Evolutionary conservation across 2,329 filamentous ascomycete species (phyloP).

Genomic region (Penicillium sp.): DNA sequence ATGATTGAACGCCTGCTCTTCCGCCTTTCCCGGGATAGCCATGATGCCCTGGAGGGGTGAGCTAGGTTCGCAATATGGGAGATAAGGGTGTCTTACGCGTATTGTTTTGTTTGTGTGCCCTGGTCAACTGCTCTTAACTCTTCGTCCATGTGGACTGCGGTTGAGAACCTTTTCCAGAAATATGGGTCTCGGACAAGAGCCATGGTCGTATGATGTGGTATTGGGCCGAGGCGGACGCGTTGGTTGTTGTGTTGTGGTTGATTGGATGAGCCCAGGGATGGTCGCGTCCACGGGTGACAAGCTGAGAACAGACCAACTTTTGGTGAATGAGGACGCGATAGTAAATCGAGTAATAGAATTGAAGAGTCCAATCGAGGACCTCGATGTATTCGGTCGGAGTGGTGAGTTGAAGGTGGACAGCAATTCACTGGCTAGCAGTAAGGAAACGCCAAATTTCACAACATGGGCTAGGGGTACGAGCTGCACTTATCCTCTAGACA

Average conservation of each 20-base stretch:
- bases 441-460: neutral
- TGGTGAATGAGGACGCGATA: neutral
- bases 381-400: neutral
- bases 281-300: neutral
- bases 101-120: neutral
- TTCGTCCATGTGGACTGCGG: slow-evolving; percentile 57
- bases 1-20: slow-evolving; percentile 51
- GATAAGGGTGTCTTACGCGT: slow-evolving; percentile 9
- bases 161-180: slow-evolving; percentile 61
- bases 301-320: neutral
- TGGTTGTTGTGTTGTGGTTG: neutral
- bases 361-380: neutral
- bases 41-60: slow-evolving; percentile 46
- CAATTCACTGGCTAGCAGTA: neutral
- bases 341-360: neutral
- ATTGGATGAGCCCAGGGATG: slow-evolving; percentile 1
- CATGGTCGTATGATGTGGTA: slow-evolving; percentile 34
- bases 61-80: slow-evolving; percentile 9
- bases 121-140: slow-evolving; percentile 33
- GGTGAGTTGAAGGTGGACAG: neutral
- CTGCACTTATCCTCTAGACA: slow-evolving; percentile 13
- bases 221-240: neutral
- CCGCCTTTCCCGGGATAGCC: slow-evolving; percentile 51
- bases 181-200: slow-evolving; percentile 54
- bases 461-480: slow-evolving; percentile 3